Conservation (phyloP, 2,329 filamentous ascomycete genomes). For the Neopestalotiopsis sp. region DNA sequence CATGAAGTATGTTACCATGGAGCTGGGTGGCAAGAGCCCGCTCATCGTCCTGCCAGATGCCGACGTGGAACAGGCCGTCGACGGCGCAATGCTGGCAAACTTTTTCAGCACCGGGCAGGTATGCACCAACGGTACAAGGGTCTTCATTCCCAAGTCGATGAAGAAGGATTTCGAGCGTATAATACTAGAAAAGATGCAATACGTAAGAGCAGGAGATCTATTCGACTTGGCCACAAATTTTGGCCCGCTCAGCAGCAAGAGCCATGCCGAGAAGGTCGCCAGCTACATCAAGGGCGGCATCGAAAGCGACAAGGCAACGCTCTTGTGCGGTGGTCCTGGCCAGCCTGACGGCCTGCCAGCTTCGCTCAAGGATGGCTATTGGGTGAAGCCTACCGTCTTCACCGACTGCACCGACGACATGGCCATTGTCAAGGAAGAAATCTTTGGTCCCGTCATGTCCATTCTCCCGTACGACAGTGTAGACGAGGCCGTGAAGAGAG, state of each 20-base stretch:
- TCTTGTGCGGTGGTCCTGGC: slow-evolving; percentile 74
- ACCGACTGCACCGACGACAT: slow-evolving; percentile 84
- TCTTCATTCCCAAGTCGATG: slow-evolving; percentile 75
- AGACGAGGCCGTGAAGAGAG: slow-evolving; percentile 72
- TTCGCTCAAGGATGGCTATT: slow-evolving; percentile 70
- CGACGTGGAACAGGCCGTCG: slow-evolving; percentile 78
- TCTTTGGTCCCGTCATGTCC: slow-evolving; percentile 87
- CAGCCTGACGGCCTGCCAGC: slow-evolving; percentile 58
- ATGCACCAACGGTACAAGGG: slow-evolving; percentile 89
- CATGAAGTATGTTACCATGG: slow-evolving; percentile 94
- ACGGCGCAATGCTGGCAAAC: slow-evolving; percentile 92
- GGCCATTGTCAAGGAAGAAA: slow-evolving; percentile 81
- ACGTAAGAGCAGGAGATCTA: slow-evolving; percentile 74
- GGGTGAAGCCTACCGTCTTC: slow-evolving; percentile 84
- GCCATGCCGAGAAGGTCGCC: slow-evolving; percentile 79
- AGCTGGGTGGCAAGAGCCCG: slow-evolving; percentile 87
- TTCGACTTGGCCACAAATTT: slow-evolving; percentile 79
- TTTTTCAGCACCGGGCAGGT: slow-evolving; percentile 92
- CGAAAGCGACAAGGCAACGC: slow-evolving; percentile 72
- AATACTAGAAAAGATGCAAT: slow-evolving; percentile 72
- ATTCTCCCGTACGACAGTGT: slow-evolving; percentile 75
- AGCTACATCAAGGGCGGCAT: slow-evolving; percentile 78
- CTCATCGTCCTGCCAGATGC: slow-evolving; percentile 81
- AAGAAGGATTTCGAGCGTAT: slow-evolving; percentile 71
- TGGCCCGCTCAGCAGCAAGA: slow-evolving; percentile 77